Evolutionary conservation across 805 yeast genomes (phyloP).

Genomic region (Zygosaccharomyces siamensis): DNA sequence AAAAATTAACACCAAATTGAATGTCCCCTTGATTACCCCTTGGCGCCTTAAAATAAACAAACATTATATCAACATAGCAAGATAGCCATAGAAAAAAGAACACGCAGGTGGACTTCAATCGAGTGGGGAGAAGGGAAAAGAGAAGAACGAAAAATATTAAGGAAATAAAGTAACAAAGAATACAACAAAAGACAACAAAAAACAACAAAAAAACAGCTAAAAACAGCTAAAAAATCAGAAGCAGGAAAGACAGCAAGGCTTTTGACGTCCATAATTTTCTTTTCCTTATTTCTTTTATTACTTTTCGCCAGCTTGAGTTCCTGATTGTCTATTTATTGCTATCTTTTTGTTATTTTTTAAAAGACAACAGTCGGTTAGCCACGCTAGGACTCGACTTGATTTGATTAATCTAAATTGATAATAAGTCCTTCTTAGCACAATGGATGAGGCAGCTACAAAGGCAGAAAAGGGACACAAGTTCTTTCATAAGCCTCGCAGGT

Average conservation of each 20-base stretch:
- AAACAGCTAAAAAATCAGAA: too few species aligned
- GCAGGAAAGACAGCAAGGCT: neutral
- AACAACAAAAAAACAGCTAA: neutral
- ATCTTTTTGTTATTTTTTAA: neutral
- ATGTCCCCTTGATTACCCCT: neutral
- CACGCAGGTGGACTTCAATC: neutral
- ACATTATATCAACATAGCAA: neutral
- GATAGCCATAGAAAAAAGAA: neutral
- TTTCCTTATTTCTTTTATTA: neutral
- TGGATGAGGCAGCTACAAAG: slow-evolving; percentile 4
- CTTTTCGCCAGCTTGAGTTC: neutral
- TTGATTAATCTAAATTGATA: neutral
- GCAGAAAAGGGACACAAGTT: slow-evolving; percentile 1
- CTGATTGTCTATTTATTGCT: neutral
- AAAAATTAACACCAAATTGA: neutral
- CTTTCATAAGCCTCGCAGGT: neutral
- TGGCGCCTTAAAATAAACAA: slow-evolving; percentile 1
- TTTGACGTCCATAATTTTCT: neutral
- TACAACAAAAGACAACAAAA: neutral
- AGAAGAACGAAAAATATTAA: neutral
- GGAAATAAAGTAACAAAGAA: neutral
- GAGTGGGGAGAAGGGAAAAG: neutral
- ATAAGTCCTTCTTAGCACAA: neutral
- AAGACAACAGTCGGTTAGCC: neutral
- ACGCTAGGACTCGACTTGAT: neutral